Evolutionary conservation across 176 grass and related monocot genomes (phyloP).

Genomic region (Eleusine indica): DNA sequence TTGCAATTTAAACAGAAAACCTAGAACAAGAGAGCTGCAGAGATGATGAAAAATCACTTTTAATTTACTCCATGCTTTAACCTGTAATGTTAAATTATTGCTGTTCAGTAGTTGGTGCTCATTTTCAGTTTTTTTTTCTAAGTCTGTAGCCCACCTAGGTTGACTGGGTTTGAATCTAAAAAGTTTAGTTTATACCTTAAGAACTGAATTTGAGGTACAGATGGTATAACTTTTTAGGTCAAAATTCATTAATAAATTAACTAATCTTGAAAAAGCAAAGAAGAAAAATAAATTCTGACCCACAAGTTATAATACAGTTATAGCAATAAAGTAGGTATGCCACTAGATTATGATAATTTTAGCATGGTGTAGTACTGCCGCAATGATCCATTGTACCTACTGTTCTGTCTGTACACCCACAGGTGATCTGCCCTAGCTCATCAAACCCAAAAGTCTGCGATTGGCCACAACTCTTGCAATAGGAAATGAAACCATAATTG

Average conservation of each 20-base stretch:
- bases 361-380: background rate
- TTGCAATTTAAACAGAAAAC: background rate
- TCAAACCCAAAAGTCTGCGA: constrained; percentile 80
- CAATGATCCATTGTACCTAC: constrained; percentile 55
- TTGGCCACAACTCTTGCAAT: constrained; percentile 85
- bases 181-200: background rate
- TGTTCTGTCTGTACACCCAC: constrained; percentile 61
- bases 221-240: background rate
- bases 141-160: background rate
- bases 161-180: background rate
- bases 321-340: background rate
- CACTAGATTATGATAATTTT: constrained; percentile 14
- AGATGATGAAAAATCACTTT: background rate
- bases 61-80: background rate
- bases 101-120: background rate
- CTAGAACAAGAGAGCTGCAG: background rate
- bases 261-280: background rate
- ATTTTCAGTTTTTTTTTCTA: background rate
- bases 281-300: background rate
- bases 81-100: background rate
- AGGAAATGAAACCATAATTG: constrained; percentile 80
- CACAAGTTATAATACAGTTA: background rate
- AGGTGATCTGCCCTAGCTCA: constrained; percentile 81
- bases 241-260: background rate
- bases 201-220: constrained; percentile 4